Percentiles rank a stretch among this genome's conserved stretches.
phyloP scores from a whole-genome alignment of 495 filamentous ascomycete genomes.

The Talaromyces borbonicus region DNA sequence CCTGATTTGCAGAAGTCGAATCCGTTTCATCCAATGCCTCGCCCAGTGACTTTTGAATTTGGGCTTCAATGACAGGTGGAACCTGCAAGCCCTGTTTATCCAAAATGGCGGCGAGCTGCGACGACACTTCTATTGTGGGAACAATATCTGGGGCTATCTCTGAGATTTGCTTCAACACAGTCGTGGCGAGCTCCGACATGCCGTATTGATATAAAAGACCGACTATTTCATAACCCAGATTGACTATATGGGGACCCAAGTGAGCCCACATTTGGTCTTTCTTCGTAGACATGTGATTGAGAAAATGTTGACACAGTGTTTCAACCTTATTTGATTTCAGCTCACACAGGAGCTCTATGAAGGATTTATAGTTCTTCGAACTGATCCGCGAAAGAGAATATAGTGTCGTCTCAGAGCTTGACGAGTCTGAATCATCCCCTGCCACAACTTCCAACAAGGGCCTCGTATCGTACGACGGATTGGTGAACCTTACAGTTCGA shows the following conservation, averaged over 20 bases:
- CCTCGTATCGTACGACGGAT: constrained; percentile 14
- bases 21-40: background rate
- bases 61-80: background rate
- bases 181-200: background rate
- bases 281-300: too few relatives aligned
- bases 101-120: background rate
- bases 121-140: background rate
- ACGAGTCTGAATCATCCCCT: background rate
- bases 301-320: too few relatives aligned
- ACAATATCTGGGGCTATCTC: background rate
- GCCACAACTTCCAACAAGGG: constrained; percentile 19
- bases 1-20: background rate
- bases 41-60: background rate
- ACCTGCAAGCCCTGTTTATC: background rate
- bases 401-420: background rate
- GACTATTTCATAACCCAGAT: background rate
- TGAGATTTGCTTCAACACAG: background rate
- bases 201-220: background rate
- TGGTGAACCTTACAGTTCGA: constrained; percentile 15
- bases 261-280: too few relatives aligned
- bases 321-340: background rate
- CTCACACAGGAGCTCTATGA: constrained; percentile 4
- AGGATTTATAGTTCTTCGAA: background rate
- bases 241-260: background rate
- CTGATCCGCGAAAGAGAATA: background rate